Conservation (phyloP, 352 stramenopile genomes). For the Globisporangium solare region DNA sequence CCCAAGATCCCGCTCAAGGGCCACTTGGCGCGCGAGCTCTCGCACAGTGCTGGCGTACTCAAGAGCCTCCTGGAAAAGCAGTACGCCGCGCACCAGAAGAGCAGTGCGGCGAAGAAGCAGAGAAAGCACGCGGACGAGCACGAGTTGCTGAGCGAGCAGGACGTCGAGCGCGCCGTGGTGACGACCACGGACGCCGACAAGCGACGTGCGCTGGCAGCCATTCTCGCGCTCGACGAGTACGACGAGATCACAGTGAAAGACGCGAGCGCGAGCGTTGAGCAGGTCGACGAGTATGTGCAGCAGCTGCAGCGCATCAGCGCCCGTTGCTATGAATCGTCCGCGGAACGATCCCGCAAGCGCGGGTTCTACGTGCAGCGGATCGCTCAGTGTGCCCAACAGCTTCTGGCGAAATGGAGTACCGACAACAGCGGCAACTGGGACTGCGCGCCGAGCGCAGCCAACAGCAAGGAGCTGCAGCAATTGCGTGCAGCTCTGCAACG, state of each 20-base stretch:
- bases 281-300: slow-evolving; percentile 19
- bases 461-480: slow-evolving; percentile 27
- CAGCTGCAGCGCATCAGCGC: slow-evolving; percentile 34
- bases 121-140: not conserved
- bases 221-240: slow-evolving; percentile 36
- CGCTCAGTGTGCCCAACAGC: slow-evolving; percentile 9
- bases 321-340: slow-evolving; percentile 31
- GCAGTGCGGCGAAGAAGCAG: not conserved
- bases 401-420: slow-evolving; percentile 15
- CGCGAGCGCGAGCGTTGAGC: slow-evolving; percentile 4
- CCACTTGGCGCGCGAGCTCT: slow-evolving; percentile 37
- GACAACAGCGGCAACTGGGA: slow-evolving; percentile 28
- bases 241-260: slow-evolving; percentile 10
- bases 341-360: slow-evolving; percentile 29
- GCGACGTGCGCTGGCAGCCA: slow-evolving; percentile 20
- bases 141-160: slow-evolving; percentile 43
- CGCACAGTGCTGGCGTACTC: slow-evolving; percentile 21
- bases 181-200: slow-evolving; percentile 18
- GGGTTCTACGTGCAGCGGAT: slow-evolving; percentile 33
- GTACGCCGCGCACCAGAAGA: slow-evolving; percentile 23
- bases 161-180: slow-evolving; percentile 47
- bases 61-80: slow-evolving; percentile 28
- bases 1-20: slow-evolving; percentile 40
- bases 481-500: slow-evolving; percentile 39
- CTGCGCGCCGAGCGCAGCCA: slow-evolving; percentile 13